These are phyloP conservation scores for Calonectria pauciramosa DNA, from an alignment of 2,329 filamentous ascomycete genomes.

Conservation along the genomic window DNA sequence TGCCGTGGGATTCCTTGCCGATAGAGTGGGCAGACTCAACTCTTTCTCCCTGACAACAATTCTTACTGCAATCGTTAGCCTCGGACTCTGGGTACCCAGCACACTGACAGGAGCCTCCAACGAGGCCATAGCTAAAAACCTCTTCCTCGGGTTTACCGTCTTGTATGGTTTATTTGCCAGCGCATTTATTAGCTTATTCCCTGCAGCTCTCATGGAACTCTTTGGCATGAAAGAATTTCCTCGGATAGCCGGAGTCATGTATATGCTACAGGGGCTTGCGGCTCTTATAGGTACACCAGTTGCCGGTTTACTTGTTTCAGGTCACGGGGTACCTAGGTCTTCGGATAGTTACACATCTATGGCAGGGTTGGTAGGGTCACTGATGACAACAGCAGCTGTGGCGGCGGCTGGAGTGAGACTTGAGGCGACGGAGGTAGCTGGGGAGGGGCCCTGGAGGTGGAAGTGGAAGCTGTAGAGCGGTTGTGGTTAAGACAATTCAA, in stretches of 20 bases:
- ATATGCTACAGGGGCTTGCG: not conserved
- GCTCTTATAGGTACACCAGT: not conserved
- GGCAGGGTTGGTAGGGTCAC: no score
- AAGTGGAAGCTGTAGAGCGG: no score
- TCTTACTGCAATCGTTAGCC: not conserved
- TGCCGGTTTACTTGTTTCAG: not conserved
- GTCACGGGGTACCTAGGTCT: not conserved
- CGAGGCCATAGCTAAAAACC: not conserved
- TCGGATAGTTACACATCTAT: no score
- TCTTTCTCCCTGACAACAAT: not conserved
- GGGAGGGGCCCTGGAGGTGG: no score
- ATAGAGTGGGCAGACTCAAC: not conserved
- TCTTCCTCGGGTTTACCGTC: not conserved
- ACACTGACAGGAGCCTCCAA: not conserved
- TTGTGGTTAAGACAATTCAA: no score
- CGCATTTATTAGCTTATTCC: not conserved
- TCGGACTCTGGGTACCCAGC: not conserved
- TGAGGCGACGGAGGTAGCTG: no score
- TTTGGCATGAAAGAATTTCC: not conserved
- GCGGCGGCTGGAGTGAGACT: no score
- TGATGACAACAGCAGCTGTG: no score
- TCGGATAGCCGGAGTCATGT: not conserved
- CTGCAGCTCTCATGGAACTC: not conserved
- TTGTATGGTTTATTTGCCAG: not conserved
- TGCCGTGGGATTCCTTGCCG: not conserved